Percentiles rank a stretch among this genome's conserved stretches.
Evolutionary conservation across 1,284 basidiomycete genomes (phyloP).

Genomic region (Cutaneotrichosporon curvatum): DNA sequence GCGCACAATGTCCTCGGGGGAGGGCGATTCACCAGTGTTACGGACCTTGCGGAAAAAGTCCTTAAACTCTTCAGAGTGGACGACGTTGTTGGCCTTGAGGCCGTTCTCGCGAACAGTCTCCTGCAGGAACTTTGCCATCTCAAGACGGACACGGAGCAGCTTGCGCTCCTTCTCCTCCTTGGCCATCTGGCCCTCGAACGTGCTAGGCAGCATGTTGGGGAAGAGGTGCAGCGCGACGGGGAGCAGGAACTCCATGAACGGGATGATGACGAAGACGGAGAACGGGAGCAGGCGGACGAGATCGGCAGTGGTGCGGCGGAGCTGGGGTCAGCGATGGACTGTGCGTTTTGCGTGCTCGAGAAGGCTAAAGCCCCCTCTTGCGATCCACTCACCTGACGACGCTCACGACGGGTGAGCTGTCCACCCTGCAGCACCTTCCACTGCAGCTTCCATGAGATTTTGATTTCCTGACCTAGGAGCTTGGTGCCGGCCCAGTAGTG

Average conservation of each 20-base stretch:
- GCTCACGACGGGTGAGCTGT: conserved; percentile 81
- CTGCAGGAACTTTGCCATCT: conserved; percentile 99
- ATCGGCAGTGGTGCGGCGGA: conserved; percentile 89
- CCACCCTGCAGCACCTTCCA: conserved; percentile 91
- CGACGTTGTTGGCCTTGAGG: conserved; percentile 82
- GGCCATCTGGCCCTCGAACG: conserved; percentile 95
- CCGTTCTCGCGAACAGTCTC: conserved; percentile 86
- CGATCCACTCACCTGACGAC: conserved; percentile 64
- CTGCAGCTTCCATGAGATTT: conserved; percentile 79
- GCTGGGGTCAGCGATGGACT: conserved; percentile 47
- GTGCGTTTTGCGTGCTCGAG: neutral
- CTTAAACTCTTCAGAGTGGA: conserved; percentile 93
- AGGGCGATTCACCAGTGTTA: conserved; percentile 89
- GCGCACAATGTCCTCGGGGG: conserved; percentile 77
- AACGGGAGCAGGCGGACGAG: conserved; percentile 89
- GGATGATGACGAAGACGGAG: conserved; percentile 87
- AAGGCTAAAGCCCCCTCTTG: too few relatives aligned
- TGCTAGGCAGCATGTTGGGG: conserved; percentile 97
- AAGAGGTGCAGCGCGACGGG: conserved; percentile 95
- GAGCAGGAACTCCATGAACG: conserved; percentile 97
- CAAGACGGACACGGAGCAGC: conserved; percentile 83
- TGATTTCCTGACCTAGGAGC: conserved; percentile 87
- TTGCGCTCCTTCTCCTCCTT: conserved; percentile 98
- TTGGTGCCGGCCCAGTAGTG: conserved; percentile 99
- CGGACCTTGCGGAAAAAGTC: conserved; percentile 99